A percentile compares a stretch with the other conserved stretches of the same genome.
Evolutionary conservation across 352 stramenopile species (phyloP).

Genomic region (Globisporangium perplexum): DNA sequence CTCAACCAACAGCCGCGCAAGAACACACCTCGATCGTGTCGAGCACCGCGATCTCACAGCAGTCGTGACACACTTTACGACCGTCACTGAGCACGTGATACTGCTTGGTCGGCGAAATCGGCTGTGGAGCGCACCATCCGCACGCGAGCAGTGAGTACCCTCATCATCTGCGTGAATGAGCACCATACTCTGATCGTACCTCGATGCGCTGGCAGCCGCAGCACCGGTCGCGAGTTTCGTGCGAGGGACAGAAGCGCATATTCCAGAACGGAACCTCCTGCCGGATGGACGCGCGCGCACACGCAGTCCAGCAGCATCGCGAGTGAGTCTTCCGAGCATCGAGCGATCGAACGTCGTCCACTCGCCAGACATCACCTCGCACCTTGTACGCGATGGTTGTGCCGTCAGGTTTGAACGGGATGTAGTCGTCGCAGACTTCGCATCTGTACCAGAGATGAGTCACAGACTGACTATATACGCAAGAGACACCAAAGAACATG

Average conservation of each 20-base stretch:
- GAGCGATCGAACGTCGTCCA: not conserved
- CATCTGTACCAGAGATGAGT: slow-evolving; percentile 23
- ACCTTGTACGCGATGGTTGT: slow-evolving; percentile 60
- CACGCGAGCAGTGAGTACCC: not conserved
- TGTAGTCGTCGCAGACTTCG: slow-evolving; percentile 53
- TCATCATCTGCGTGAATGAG: too few relatives aligned
- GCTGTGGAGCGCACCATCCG: slow-evolving; percentile 14
- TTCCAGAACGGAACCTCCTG: slow-evolving; percentile 63
- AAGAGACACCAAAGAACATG: not conserved
- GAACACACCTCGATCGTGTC: slow-evolving; percentile 48
- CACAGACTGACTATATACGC: not conserved
- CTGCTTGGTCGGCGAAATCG: slow-evolving; percentile 22
- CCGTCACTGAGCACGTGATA: slow-evolving; percentile 59
- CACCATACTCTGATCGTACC: slow-evolving; percentile 10
- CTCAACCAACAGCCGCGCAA: not conserved
- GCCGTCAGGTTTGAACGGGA: slow-evolving; percentile 32
- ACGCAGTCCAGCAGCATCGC: too few relatives aligned
- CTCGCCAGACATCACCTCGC: not conserved
- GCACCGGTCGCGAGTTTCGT: slow-evolving; percentile 60
- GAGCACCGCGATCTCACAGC: slow-evolving; percentile 44
- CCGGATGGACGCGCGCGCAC: not conserved
- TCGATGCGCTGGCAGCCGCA: slow-evolving; percentile 71
- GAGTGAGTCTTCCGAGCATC: too few relatives aligned
- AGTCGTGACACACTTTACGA: slow-evolving; percentile 65
- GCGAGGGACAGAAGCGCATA: slow-evolving; percentile 50